These are phyloP conservation scores for Penicillium goetzii DNA, from an alignment of 495 filamentous ascomycete genomes.

Conservation along the genomic window DNA sequence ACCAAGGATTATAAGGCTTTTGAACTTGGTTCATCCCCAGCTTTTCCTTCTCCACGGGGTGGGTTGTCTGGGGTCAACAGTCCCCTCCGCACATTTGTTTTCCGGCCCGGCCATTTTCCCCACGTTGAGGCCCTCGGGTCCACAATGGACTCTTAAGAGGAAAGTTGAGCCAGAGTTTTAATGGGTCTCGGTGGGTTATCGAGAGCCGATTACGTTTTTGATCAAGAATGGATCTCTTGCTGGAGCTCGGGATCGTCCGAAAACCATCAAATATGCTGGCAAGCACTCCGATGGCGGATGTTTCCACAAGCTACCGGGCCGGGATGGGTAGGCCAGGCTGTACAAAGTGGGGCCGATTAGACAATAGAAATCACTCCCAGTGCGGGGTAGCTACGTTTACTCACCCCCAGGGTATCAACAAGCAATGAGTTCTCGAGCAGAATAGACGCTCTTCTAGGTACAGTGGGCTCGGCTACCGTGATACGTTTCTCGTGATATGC, in stretches of 20 bases:
- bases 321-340: background rate
- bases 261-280: background rate
- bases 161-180: background rate
- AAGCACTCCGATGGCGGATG: background rate
- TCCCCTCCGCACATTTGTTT: background rate
- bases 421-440: background rate
- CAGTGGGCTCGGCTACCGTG: background rate
- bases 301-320: background rate
- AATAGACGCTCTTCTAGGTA: background rate
- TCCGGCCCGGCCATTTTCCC: background rate
- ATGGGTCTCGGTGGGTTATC: background rate
- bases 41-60: slow-evolving; percentile 4
- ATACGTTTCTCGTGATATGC: background rate
- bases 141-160: background rate
- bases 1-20: background rate
- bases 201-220: background rate
- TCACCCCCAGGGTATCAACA: background rate
- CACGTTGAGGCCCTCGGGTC: background rate
- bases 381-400: background rate
- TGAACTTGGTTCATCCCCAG: background rate
- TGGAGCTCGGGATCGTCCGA: background rate
- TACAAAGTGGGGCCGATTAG: background rate
- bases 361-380: background rate
- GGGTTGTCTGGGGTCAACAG: slow-evolving; percentile 1
- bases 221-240: background rate